Evolutionary conservation across 1,284 basidiomycete genomes (phyloP).

Genomic region (Cutaneotrichosporon mucoides): DNA sequence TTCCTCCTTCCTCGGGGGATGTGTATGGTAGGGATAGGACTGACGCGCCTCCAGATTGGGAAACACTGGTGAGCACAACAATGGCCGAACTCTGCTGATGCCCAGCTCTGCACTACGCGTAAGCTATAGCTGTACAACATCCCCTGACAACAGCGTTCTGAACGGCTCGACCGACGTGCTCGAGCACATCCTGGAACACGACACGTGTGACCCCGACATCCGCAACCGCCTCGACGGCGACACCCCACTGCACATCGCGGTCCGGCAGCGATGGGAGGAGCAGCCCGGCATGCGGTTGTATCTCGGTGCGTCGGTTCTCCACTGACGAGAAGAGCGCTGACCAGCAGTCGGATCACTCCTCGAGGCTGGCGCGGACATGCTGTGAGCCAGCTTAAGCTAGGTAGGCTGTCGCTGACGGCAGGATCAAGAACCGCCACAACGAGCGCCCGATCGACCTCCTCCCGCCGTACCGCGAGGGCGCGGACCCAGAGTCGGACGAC

Average conservation of each 20-base stretch:
- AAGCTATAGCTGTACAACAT: slow-evolving; percentile 37
- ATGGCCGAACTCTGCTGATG: too few species aligned
- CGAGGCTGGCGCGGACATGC: slow-evolving; percentile 70
- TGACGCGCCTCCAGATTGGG: slow-evolving; percentile 56
- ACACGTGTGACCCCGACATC: slow-evolving; percentile 78
- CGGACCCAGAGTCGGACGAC: slow-evolving; percentile 38
- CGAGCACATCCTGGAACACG: slow-evolving; percentile 67
- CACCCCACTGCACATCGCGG: slow-evolving; percentile 79
- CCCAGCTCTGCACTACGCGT: slow-evolving; percentile 76
- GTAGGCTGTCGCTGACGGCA: slow-evolving; percentile 34
- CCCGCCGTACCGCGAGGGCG: slow-evolving; percentile 41
- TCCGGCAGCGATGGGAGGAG: slow-evolving; percentile 58
- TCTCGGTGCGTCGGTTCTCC: slow-evolving; percentile 42
- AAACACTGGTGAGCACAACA: slow-evolving; percentile 58
- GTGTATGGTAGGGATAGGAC: neutral
- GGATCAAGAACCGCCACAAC: slow-evolving; percentile 69
- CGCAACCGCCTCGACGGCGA: slow-evolving; percentile 68
- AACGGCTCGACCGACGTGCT: slow-evolving; percentile 62
- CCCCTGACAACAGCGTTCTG: slow-evolving; percentile 26
- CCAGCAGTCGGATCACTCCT: slow-evolving; percentile 60
- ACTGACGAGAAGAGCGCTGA: neutral
- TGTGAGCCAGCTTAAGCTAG: slow-evolving; percentile 50
- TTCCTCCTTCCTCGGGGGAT: too few species aligned
- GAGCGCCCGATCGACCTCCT: slow-evolving; percentile 60
- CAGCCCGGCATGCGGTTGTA: slow-evolving; percentile 55